Evolutionary conservation across 1,284 basidiomycete genomes (phyloP).

Genomic region (Amylostereum areolatum): DNA sequence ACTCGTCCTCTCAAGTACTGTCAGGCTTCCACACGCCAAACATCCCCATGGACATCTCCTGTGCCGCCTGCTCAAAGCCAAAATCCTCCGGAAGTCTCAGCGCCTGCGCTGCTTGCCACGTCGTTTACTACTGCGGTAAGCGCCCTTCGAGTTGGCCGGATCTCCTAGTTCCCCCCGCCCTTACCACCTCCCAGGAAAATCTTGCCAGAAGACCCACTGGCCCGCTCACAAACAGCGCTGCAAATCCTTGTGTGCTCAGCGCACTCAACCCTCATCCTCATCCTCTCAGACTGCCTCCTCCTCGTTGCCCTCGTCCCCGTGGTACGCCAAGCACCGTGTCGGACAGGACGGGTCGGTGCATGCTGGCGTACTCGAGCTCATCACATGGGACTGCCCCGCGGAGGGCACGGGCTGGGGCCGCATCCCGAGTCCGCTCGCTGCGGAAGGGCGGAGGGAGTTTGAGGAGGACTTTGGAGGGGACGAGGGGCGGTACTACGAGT

Average conservation of each 20-base stretch:
- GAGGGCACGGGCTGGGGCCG: constrained; percentile 10
- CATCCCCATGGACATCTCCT: too few relatives aligned
- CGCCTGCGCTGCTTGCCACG: too few relatives aligned
- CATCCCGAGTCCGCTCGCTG: too few relatives aligned
- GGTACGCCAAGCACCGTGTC: too few relatives aligned
- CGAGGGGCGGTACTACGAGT: constrained; percentile 20
- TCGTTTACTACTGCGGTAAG: background rate
- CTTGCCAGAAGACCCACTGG: constrained; percentile 4
- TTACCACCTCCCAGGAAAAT: background rate
- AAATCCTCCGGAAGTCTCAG: too few relatives aligned
- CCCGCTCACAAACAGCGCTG: background rate
- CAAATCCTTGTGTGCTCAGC: too few relatives aligned
- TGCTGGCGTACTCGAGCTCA: constrained; percentile 29
- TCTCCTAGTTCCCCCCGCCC: background rate
- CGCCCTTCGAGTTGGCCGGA: background rate
- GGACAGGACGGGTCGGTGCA: too few relatives aligned
- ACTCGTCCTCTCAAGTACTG: too few relatives aligned
- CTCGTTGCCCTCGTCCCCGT: too few relatives aligned
- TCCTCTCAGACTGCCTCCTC: constrained; percentile 20
- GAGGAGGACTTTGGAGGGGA: constrained; percentile 21
- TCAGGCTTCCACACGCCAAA: too few relatives aligned
- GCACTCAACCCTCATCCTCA: constrained; percentile 19
- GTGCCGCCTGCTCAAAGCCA: too few relatives aligned
- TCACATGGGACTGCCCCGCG: constrained; percentile 22
- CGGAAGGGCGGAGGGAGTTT: constrained; percentile 21